Evolutionary conservation across 345 rosid species (phyloP).

Genomic region (Citropsis articulata): DNA sequence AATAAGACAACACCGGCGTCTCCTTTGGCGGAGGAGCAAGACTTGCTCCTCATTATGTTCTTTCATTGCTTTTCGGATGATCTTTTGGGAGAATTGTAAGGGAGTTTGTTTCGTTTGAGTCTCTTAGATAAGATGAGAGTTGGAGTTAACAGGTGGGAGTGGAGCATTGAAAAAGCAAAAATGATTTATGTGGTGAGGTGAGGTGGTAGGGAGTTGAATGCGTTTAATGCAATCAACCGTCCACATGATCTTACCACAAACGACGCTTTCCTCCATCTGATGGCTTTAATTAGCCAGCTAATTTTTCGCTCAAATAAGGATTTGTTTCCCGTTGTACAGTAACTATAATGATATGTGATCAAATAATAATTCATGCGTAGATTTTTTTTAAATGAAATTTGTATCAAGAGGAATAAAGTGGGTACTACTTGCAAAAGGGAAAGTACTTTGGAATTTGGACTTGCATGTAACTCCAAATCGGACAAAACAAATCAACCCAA

Average conservation of each 20-base stretch:
- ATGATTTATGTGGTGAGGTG: not conserved
- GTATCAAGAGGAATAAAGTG: not conserved
- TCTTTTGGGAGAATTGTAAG: not conserved
- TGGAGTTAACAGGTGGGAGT: not conserved
- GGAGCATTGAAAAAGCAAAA: not conserved
- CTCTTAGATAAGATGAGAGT: not conserved
- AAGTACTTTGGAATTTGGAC: not conserved
- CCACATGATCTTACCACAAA: not conserved
- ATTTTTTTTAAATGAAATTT: not conserved
- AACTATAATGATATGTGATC: not conserved
- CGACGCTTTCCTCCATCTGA: not conserved
- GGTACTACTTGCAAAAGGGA: not conserved
- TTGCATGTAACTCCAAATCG: not conserved
- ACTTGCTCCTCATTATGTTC: not conserved
- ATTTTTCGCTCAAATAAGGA: not conserved
- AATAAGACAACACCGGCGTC: constrained; percentile 19
- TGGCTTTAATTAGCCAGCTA: not conserved
- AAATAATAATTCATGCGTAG: no score
- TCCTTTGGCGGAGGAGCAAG: not conserved
- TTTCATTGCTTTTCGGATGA: not conserved
- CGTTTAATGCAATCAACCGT: constrained; percentile 6
- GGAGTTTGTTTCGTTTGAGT: not conserved
- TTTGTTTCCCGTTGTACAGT: not conserved
- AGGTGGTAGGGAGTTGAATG: constrained; percentile 11
- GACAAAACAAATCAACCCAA: not conserved